Percentiles rank a stretch among this genome's conserved stretches.
Evolutionary conservation across 768 basidiomycete genomes (phyloP).

Genomic region (Podaxis mareebaensis): DNA sequence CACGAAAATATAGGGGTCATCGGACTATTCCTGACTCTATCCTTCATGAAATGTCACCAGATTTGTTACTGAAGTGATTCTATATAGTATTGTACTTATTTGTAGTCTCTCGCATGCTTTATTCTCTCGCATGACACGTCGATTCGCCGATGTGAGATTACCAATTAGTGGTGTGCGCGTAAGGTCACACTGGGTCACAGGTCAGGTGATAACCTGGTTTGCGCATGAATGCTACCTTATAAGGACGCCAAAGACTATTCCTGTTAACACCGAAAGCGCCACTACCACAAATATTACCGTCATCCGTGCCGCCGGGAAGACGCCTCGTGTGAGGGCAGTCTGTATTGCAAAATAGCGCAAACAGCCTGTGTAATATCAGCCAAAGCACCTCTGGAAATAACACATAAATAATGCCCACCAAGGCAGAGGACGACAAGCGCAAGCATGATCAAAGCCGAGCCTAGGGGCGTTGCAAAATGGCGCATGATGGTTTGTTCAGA

Average conservation of each 20-base stretch:
- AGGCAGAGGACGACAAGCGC: conserved; percentile 12
- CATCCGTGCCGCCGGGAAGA: conserved; percentile 17
- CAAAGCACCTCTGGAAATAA: background rate
- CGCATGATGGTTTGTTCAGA: background rate
- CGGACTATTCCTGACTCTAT: too few relatives aligned
- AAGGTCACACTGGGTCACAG: too few relatives aligned
- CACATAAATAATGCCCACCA: conserved; percentile 7
- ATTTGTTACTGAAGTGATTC: too few relatives aligned
- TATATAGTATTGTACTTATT: too few relatives aligned
- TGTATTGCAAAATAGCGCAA: conserved; percentile 20
- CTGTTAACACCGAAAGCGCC: background rate
- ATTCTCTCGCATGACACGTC: too few relatives aligned
- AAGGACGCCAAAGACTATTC: background rate
- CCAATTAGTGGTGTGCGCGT: too few relatives aligned
- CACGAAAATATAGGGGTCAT: too few relatives aligned
- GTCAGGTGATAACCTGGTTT: too few relatives aligned
- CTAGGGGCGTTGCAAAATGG: conserved; percentile 18
- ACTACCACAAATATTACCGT: conserved; percentile 5
- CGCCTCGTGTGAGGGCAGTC: conserved; percentile 5
- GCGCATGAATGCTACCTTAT: too few relatives aligned
- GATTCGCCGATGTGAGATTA: too few relatives aligned
- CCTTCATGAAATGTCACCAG: too few relatives aligned
- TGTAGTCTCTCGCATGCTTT: too few relatives aligned
- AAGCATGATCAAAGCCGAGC: conserved; percentile 14
- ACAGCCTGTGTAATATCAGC: conserved; percentile 11